These are phyloP conservation scores for Curvularia eragrostidis DNA, from an alignment of 2,329 filamentous ascomycete species.

Conservation along the genomic window DNA sequence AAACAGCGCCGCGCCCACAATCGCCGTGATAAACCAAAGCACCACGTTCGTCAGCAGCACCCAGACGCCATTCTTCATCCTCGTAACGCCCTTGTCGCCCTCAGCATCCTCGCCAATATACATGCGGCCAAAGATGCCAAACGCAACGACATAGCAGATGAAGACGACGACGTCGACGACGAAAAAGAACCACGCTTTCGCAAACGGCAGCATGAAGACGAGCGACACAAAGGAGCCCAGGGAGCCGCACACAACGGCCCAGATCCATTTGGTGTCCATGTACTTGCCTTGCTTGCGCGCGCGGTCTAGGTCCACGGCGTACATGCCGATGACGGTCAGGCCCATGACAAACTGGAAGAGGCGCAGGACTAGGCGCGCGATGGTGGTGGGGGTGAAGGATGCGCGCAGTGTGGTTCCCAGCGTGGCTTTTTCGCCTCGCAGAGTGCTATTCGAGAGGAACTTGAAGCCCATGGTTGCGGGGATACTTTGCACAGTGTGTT, in stretches of 20 bases:
- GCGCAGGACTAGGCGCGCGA: conserved; percentile 67
- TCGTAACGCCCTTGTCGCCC: conserved; percentile 67
- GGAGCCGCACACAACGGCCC: conserved; percentile 58
- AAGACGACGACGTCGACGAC: conserved; percentile 74
- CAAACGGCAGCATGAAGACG: conserved; percentile 69
- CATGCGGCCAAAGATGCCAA: conserved; percentile 82
- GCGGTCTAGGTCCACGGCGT: conserved; percentile 48
- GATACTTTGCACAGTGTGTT: neutral
- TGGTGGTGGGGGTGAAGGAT: conserved; percentile 25
- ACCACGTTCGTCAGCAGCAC: conserved; percentile 76
- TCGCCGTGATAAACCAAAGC: conserved; percentile 73
- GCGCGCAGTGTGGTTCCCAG: conserved; percentile 30
- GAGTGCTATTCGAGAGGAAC: conserved; percentile 38
- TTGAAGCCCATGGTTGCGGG: conserved; percentile 33
- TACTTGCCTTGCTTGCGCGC: conserved; percentile 54
- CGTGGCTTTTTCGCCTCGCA: conserved; percentile 42
- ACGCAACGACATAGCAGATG: conserved; percentile 80
- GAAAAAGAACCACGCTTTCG: conserved; percentile 61
- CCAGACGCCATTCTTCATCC: conserved; percentile 90
- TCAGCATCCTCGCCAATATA: conserved; percentile 74
- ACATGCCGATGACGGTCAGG: conserved; percentile 78
- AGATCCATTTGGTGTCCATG: conserved; percentile 56
- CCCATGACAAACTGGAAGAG: conserved; percentile 78
- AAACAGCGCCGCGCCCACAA: conserved; percentile 66
- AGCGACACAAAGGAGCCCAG: conserved; percentile 44